phyloP scores from a whole-genome alignment of 1,284 basidiomycete genomes.

The Neonothopanus nambi region DNA sequence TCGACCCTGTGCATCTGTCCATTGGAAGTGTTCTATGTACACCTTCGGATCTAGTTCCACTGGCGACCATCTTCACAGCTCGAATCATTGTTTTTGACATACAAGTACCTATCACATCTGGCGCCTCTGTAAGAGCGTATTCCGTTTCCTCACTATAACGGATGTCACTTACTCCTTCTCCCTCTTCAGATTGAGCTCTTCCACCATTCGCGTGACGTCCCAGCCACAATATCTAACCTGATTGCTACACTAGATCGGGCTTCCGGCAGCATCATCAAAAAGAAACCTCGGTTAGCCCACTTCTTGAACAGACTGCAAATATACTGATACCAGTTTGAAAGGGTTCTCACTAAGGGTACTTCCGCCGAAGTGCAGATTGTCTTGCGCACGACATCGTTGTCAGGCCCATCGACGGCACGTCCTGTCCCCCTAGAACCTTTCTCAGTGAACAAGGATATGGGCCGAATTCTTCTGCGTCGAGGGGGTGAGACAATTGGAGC shows the following conservation, averaged over 20 bases:
- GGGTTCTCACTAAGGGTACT: conserved; percentile 76
- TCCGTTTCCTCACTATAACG: not conserved
- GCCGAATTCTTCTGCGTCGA: conserved; percentile 83
- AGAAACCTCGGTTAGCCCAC: conserved; percentile 71
- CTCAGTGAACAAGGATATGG: conserved; percentile 94
- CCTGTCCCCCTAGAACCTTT: conserved; percentile 88
- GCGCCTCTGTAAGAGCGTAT: conserved; percentile 66
- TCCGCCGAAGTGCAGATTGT: conserved; percentile 88
- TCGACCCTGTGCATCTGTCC: conserved; percentile 85
- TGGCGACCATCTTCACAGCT: conserved; percentile 79
- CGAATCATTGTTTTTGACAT: conserved; percentile 95
- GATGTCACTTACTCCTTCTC: conserved; percentile 5
- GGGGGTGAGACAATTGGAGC: conserved; percentile 95
- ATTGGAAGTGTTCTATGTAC: conserved; percentile 92
- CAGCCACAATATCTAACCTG: conserved; percentile 84
- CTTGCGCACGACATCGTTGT: conserved; percentile 58
- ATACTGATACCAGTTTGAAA: not conserved
- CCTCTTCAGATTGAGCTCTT: conserved; percentile 79
- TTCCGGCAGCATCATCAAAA: conserved; percentile 75
- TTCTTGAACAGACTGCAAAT: not conserved
- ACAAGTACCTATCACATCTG: conserved; percentile 85
- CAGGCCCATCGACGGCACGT: conserved; percentile 48
- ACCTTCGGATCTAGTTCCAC: conserved; percentile 65
- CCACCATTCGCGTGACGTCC: conserved; percentile 91
- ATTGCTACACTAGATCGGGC: conserved; percentile 77